Percentiles rank a stretch among this genome's conserved stretches.
These are phyloP conservation scores for Fermentozyma sake DNA, from an alignment of 1,139 yeast genomes.

Conservation along the genomic window DNA sequence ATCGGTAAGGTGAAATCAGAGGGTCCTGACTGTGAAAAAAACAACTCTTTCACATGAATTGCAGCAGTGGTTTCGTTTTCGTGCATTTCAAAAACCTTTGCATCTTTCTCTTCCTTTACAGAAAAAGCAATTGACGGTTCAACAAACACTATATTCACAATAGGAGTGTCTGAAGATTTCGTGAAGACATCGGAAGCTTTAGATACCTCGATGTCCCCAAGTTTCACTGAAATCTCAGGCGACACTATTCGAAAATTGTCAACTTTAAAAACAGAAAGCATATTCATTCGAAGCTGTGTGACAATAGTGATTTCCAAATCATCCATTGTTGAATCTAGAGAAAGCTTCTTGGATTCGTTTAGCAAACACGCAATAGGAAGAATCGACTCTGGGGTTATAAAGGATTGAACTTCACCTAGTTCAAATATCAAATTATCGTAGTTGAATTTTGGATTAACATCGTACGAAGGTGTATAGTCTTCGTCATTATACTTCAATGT, in stretches of 20 bases:
- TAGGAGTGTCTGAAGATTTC: slow-evolving; percentile 16
- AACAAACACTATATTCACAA: slow-evolving; percentile 20
- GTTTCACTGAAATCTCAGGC: slow-evolving; percentile 42
- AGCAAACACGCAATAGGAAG: slow-evolving; percentile 24
- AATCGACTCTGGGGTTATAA: slow-evolving; percentile 35
- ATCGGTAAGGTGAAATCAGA: slow-evolving; percentile 19
- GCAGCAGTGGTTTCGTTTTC: slow-evolving; percentile 20
- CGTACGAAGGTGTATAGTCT: slow-evolving; percentile 41
- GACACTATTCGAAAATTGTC: slow-evolving; percentile 49
- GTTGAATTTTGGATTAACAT: slow-evolving; percentile 41
- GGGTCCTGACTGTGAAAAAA: slow-evolving; percentile 22
- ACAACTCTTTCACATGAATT: slow-evolving; percentile 27
- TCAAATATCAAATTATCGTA: slow-evolving; percentile 54
- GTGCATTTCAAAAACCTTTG: slow-evolving; percentile 1
- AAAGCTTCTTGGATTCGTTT: slow-evolving; percentile 30
- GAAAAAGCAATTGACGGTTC: slow-evolving; percentile 40
- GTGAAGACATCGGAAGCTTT: slow-evolving; percentile 10
- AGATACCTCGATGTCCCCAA: slow-evolving; percentile 33
- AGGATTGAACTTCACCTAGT: slow-evolving; percentile 40
- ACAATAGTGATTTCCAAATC: slow-evolving; percentile 60
- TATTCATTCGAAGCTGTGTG: slow-evolving; percentile 30
- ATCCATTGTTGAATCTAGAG: slow-evolving; percentile 54
- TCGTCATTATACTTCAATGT: slow-evolving; percentile 29
- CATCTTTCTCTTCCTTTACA: slow-evolving; percentile 6
- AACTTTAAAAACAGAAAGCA: slow-evolving; percentile 33